These are phyloP conservation scores for Claviceps africana DNA, from an alignment of 2,329 filamentous ascomycete species.

Conservation along the genomic window DNA sequence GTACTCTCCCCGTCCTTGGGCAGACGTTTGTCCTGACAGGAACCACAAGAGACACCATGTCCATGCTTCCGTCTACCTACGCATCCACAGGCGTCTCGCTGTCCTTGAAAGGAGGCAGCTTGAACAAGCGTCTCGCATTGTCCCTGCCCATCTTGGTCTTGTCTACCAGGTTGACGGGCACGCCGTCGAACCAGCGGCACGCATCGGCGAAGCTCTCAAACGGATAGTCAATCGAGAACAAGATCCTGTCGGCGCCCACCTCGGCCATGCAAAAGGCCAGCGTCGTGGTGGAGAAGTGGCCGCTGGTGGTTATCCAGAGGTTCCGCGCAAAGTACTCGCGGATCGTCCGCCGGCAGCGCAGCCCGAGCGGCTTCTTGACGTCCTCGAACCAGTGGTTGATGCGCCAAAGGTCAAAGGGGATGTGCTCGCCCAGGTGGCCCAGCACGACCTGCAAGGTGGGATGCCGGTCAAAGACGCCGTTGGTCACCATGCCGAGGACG, in stretches of 20 bases:
- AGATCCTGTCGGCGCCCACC: conserved; percentile 33
- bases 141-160: conserved; percentile 28
- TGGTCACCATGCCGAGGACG: conserved; percentile 35
- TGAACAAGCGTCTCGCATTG: conserved; percentile 28
- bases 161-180: conserved; percentile 20
- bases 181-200: conserved; percentile 26
- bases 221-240: conserved; percentile 41
- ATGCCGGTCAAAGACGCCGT: conserved; percentile 35
- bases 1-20: too few relatives aligned
- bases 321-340: conserved; percentile 40
- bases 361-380: conserved; percentile 34
- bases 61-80: background rate
- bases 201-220: conserved; percentile 32
- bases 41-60: too few relatives aligned
- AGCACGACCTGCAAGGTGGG: conserved; percentile 32
- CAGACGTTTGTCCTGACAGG: too few relatives aligned
- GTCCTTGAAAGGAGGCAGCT: conserved; percentile 22
- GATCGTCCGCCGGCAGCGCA: conserved; percentile 33
- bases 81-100: conserved; percentile 4
- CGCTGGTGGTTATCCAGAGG: conserved; percentile 43
- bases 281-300: conserved; percentile 40
- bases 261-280: conserved; percentile 35
- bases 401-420: conserved; percentile 35
- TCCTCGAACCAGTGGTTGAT: conserved; percentile 44
- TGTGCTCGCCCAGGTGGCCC: conserved; percentile 34